Conservation (phyloP, 2,329 filamentous ascomycete species). For the Lachnellula occidentalis region DNA sequence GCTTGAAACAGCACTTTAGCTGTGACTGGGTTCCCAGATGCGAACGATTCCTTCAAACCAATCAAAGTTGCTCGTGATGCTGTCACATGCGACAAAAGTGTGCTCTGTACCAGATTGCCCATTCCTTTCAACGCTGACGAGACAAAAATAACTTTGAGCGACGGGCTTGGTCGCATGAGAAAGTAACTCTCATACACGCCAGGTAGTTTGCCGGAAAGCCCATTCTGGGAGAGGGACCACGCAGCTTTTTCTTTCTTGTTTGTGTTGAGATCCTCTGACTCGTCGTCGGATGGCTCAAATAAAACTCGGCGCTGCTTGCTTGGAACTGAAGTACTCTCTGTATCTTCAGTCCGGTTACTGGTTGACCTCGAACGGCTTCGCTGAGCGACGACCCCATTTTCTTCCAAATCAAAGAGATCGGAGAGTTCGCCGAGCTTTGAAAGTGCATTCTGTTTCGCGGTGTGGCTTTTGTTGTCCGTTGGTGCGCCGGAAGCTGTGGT, state of each 20-base stretch:
- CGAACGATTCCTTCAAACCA: slow-evolving; percentile 8
- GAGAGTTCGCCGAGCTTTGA: slow-evolving; percentile 6
- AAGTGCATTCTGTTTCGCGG: neutral
- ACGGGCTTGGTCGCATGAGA: slow-evolving; percentile 12
- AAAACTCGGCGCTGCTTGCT: neutral
- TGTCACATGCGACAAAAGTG: slow-evolving; percentile 9
- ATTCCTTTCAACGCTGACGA: slow-evolving; percentile 5
- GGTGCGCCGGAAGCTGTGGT: neutral
- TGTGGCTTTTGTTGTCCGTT: neutral
- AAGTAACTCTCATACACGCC: slow-evolving; percentile 15
- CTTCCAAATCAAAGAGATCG: slow-evolving; percentile 56
- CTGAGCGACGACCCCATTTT: slow-evolving; percentile 56
- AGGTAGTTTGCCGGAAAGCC: slow-evolving; percentile 8
- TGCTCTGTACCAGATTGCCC: slow-evolving; percentile 9
- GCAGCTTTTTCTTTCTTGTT: neutral
- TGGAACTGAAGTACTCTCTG: neutral
- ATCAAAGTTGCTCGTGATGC: slow-evolving; percentile 5
- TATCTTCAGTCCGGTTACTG: slow-evolving; percentile 33
- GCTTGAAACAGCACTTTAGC: slow-evolving; percentile 10
- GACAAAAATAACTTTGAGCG: slow-evolving; percentile 11
- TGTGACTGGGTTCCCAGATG: slow-evolving; percentile 8
- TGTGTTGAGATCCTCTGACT: neutral
- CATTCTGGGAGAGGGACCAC: slow-evolving; percentile 1
- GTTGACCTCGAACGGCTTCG: slow-evolving; percentile 51
- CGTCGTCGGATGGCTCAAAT: neutral